Base-by-base conservation (phyloP, 495 filamentous ascomycete species). In the Penicillium canescens region DNA sequence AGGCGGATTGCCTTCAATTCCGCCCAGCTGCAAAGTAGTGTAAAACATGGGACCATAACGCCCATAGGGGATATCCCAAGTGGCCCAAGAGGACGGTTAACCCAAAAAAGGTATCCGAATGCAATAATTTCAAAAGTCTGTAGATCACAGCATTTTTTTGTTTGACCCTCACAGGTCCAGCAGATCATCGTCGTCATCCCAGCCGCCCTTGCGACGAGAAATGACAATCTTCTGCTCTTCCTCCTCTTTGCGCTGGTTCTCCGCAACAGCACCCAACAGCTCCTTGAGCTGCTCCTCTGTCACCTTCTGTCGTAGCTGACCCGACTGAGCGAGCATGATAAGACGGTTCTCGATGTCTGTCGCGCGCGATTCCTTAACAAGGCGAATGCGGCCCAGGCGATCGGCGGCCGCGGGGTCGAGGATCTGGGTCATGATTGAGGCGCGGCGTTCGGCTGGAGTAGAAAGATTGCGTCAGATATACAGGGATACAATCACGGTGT, bases 251-350 rank as follows among this genome's bases (percentile, higher is more conserved):
- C 79, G 77, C 59, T 81, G 69, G 60, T 80, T 87, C 69, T 95
- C 89, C 12, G 88, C 85, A 53, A 98, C 77, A 13, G 91, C 90
- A 47, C 83, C 87, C 59, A 98, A 68, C 36, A 98, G 74, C 54
- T 96, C 90, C 76, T 98, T 96, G 54, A 98, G 78, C 72, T 98
- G 92, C 43, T 87, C 86, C 72, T 98, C 94, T 1, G 89, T 92
- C 41, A 98, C 92, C 61, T 95, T 93, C 52, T 82, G 73, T 14
- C 90, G 85, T 34, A 98, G 75, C 76, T 97, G 93, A 21, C 92
- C 91, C 11, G 82, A 80, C 55, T 90, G 88, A 26, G 93, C 92
- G 46, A 98, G 81, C 86, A 87, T 91, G 70, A 98, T 90, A 33
- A 98, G 82, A 38, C 93, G 74, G 80, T 92, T 93, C 77, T 98